Evolutionary conservation across 768 basidiomycete genomes (phyloP).

Genomic region (Pilatotrama ljubarskyi): DNA sequence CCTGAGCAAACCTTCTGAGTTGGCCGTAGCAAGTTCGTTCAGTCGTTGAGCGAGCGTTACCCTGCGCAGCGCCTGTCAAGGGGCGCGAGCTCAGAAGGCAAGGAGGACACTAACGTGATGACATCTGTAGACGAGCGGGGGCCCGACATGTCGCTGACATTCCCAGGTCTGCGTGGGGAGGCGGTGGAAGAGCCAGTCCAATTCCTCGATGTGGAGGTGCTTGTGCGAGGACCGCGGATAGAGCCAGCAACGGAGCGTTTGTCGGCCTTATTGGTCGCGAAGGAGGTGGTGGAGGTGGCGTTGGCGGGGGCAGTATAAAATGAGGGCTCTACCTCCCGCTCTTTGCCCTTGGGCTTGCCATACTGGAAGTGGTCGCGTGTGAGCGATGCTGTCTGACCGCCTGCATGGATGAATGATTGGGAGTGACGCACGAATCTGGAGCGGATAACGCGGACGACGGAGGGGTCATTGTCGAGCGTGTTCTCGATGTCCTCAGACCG

Average conservation of each 20-base stretch:
- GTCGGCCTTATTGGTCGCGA: conserved; percentile 22
- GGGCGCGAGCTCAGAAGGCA: conserved; percentile 18
- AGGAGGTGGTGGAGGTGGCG: conserved; percentile 19
- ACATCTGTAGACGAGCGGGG: conserved; percentile 32
- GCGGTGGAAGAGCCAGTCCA: conserved; percentile 16
- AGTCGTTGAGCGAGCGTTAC: conserved; percentile 78
- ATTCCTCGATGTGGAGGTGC: conserved; percentile 23
- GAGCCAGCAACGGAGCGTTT: conserved; percentile 25
- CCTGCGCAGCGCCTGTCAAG: conserved; percentile 40
- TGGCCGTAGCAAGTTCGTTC: conserved; percentile 77
- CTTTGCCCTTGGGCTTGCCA: conserved; percentile 34
- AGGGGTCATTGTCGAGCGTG: conserved; percentile 16
- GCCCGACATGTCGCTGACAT: conserved; percentile 19
- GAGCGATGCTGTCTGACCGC: conserved; percentile 6
- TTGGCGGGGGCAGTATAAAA: conserved; percentile 19
- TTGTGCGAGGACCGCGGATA: conserved; percentile 13
- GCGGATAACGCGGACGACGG: conserved; percentile 36
- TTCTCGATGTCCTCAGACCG: conserved; percentile 32
- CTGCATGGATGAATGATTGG: conserved; percentile 4
- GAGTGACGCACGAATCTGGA: conserved; percentile 39
- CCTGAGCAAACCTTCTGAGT: conserved; percentile 73
- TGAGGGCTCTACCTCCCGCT: conserved; percentile 27
- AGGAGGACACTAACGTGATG: conserved; percentile 33
- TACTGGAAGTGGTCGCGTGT: conserved; percentile 27
- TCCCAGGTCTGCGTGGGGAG: conserved; percentile 14